Evolutionary conservation across 331 rosid genomes (phyloP).

Genomic region (Spiraea crenata): DNA sequence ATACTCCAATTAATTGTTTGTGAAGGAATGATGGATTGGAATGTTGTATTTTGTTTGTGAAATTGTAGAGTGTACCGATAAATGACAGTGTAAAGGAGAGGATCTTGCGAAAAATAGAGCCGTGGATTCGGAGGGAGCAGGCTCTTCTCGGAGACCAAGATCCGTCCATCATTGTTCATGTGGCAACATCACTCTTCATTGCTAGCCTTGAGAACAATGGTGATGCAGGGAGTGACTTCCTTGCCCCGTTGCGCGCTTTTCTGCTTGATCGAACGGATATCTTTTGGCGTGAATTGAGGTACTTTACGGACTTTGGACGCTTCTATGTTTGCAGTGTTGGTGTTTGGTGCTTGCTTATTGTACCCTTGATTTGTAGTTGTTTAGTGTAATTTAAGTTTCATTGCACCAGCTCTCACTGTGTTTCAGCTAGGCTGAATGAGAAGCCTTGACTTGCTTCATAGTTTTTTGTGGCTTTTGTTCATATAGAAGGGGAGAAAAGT

Average conservation of each 20-base stretch:
- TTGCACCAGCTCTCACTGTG: neutral
- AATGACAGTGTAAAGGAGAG: constrained; percentile 29
- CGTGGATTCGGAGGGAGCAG: constrained; percentile 63
- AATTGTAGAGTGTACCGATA: constrained; percentile 29
- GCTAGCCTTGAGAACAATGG: constrained; percentile 40
- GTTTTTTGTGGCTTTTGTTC: neutral
- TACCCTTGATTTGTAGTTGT: neutral
- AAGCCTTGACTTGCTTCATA: neutral
- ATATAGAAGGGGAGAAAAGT: too few species aligned
- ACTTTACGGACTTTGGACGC: neutral
- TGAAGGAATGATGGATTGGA: neutral
- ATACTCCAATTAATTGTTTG: neutral
- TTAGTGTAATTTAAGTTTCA: neutral
- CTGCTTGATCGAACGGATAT: constrained; percentile 34
- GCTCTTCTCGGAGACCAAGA: constrained; percentile 49
- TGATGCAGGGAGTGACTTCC: constrained; percentile 30
- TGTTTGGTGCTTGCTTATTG: constrained; percentile 1
- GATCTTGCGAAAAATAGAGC: constrained; percentile 41
- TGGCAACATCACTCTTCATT: constrained; percentile 42
- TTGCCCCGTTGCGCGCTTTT: constrained; percentile 38
- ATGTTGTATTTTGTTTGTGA: neutral
- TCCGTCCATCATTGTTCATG: constrained; percentile 56
- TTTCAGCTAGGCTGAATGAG: neutral
- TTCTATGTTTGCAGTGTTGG: neutral
- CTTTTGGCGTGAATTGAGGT: constrained; percentile 71